Conservation (phyloP, 192 early-diverging fungal genomes). For the Diversispora epigaea region DNA sequence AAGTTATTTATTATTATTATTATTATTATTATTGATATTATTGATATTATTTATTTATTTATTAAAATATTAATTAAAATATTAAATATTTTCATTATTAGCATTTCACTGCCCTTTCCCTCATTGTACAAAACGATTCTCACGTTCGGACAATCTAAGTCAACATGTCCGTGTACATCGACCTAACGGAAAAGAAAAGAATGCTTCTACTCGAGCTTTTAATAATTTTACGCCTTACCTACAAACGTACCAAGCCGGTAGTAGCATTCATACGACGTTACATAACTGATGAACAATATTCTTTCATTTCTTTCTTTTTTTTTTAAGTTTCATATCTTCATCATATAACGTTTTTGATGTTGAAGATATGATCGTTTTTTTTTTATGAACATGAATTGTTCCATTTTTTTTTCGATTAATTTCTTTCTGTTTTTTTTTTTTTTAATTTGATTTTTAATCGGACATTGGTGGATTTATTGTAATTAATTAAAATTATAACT, state of each 20-base stretch:
- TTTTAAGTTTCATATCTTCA: not conserved
- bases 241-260: slow-evolving; percentile 37
- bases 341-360: not conserved
- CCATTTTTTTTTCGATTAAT: slow-evolving; percentile 5
- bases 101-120: slow-evolving; percentile 55
- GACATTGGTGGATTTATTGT: slow-evolving; percentile 24
- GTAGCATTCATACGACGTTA: not conserved
- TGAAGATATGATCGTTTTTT: not conserved
- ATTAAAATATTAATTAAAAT: not conserved
- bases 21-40: not conserved
- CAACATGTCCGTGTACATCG: slow-evolving; percentile 61
- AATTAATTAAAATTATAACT: not conserved
- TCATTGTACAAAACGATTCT: slow-evolving; percentile 57
- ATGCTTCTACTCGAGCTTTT: slow-evolving; percentile 31
- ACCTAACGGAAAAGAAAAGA: slow-evolving; percentile 54
- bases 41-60: not conserved
- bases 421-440: slow-evolving; percentile 14
- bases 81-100: slow-evolving; percentile 27
- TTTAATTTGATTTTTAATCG: not conserved
- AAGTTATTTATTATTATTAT: slow-evolving; percentile 32
- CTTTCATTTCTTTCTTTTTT: not conserved
- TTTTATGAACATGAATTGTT: not conserved
- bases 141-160: slow-evolving; percentile 57
- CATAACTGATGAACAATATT: not conserved
- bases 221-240: slow-evolving; percentile 44